Conservation (phyloP, 2,329 filamentous ascomycete species). For the Botrytis sinoallii region DNA sequence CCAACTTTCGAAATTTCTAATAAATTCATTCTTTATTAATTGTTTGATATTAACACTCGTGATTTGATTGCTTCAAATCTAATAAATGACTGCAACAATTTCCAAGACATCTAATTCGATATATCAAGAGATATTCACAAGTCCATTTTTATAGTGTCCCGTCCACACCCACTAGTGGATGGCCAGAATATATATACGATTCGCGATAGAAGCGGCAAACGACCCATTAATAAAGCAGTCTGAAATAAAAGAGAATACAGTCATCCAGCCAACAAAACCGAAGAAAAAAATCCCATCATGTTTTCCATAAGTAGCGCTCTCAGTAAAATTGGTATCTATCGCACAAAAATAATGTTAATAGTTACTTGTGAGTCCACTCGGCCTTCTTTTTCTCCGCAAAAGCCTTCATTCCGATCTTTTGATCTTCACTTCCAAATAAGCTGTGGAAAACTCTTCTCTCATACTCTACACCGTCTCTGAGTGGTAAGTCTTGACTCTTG, state of each 20-base stretch:
- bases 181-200: background rate
- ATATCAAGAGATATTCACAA: too few relatives aligned
- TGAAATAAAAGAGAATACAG: background rate
- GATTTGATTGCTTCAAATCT: too few relatives aligned
- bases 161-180: too few relatives aligned
- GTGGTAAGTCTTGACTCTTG: slow-evolving; percentile 88
- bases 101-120: too few relatives aligned
- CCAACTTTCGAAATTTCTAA: too few relatives aligned
- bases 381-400: slow-evolving; percentile 95
- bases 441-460: slow-evolving; percentile 92
- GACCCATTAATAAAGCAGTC: background rate
- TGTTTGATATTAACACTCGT: too few relatives aligned
- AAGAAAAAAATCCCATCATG: background rate
- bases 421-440: slow-evolving; percentile 89
- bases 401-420: slow-evolving; percentile 95
- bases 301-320: background rate
- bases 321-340: background rate
- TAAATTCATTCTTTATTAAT: too few relatives aligned
- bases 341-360: background rate
- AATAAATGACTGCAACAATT: too few relatives aligned
- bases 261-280: background rate
- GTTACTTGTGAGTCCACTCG: slow-evolving; percentile 77
- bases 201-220: background rate
- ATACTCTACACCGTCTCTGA: slow-evolving; percentile 90
- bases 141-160: too few relatives aligned